A percentile compares a stretch with the other conserved stretches of the same genome.
These are phyloP conservation scores for Linnemannia zychae DNA, from an alignment of 192 early-diverging fungal species.

Conservation along the genomic window DNA sequence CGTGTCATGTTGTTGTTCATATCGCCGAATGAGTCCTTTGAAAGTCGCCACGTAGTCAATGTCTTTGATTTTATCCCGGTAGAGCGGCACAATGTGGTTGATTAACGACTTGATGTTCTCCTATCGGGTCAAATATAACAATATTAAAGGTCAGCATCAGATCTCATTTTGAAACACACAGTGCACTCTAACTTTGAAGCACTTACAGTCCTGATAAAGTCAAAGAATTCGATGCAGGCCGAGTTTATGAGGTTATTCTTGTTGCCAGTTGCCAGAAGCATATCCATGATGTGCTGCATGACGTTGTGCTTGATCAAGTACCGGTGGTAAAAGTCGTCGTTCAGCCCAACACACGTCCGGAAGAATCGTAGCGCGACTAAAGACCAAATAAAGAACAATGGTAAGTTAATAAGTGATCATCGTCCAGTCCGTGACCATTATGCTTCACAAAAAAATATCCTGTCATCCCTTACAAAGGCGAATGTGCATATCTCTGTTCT, in stretches of 20 bases:
- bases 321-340: constrained; percentile 88
- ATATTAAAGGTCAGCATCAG: neutral
- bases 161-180: neutral
- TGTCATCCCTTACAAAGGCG: constrained; percentile 69
- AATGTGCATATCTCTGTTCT: constrained; percentile 75
- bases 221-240: constrained; percentile 91
- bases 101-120: constrained; percentile 80
- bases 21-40: constrained; percentile 64
- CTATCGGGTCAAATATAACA: constrained; percentile 20
- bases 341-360: constrained; percentile 79
- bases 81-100: constrained; percentile 74
- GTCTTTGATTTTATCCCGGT: constrained; percentile 69
- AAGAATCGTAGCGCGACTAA: constrained; percentile 86
- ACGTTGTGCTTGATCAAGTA: constrained; percentile 82
- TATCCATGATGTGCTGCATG: constrained; percentile 75
- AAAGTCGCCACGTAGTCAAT: constrained; percentile 77
- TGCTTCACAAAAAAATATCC: neutral
- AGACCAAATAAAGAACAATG: neutral
- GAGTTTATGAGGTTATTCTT: constrained; percentile 90
- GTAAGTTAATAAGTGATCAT: neutral
- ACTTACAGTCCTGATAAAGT: constrained; percentile 78
- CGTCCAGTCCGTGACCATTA: neutral
- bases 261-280: constrained; percentile 72
- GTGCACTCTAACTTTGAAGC: neutral
- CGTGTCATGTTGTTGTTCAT: constrained; percentile 76